These are phyloP conservation scores for Trichoderma sp. DNA, from an alignment of 2,329 filamentous ascomycete species.

Conservation along the genomic window DNA sequence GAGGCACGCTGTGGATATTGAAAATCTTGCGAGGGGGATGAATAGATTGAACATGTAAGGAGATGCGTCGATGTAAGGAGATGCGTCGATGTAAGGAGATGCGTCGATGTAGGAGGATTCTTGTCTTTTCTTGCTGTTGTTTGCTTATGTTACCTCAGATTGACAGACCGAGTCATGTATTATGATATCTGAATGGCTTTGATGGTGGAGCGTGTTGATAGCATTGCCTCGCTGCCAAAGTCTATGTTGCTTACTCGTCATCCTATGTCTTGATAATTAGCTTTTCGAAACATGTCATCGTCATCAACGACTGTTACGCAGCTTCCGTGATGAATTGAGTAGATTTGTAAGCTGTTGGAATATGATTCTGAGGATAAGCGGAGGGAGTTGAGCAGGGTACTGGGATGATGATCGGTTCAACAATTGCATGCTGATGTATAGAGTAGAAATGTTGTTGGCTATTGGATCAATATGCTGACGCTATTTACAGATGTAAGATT, in stretches of 20 bases:
- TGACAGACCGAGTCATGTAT: not conserved
- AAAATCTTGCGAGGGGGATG: constrained; percentile 1
- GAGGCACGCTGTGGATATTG: constrained; percentile 36
- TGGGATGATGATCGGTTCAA: no score
- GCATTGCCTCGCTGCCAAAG: not conserved
- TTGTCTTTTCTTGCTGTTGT: not conserved
- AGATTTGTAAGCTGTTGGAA: not conserved
- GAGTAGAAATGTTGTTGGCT: not conserved
- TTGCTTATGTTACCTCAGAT: not conserved
- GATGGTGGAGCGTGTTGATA: not conserved
- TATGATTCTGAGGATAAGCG: not conserved
- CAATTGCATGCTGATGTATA: not conserved
- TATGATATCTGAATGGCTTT: not conserved
- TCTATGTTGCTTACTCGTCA: not conserved
- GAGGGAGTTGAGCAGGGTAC: no score
- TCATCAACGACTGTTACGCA: not conserved
- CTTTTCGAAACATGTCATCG: not conserved
- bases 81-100: not conserved
- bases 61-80: not conserved
- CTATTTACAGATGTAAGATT: no score
- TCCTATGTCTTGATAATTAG: not conserved
- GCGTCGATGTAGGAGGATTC: not conserved
- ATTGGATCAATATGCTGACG: not conserved
- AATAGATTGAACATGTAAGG: not conserved
- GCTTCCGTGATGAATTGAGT: not conserved